Conservation (phyloP, 148 eudicot genomes). For the Nepenthes mirabilis region DNA sequence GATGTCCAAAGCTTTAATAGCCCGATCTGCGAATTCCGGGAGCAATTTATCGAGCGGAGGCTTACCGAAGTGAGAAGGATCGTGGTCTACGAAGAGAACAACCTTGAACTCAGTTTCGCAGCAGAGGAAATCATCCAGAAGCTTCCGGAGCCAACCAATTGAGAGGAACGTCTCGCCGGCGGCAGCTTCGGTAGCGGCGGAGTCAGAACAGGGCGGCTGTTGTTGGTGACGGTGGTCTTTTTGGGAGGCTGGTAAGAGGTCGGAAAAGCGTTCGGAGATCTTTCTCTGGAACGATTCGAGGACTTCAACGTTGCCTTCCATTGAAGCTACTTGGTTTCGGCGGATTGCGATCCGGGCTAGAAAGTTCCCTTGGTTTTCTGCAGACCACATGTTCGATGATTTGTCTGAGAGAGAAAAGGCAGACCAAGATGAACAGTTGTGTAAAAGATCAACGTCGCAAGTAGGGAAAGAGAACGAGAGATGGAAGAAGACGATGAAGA, state of each 20-base stretch:
- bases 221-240: conserved; percentile 1
- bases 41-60: conserved; percentile 64
- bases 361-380: conserved; percentile 67
- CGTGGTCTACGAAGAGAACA: conserved; percentile 47
- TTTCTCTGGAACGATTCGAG: conserved; percentile 56
- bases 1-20: conserved; percentile 64
- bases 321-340: conserved; percentile 58
- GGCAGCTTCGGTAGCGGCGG: conserved; percentile 1
- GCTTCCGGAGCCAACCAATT: conserved; percentile 56
- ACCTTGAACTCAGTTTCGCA: conserved; percentile 90
- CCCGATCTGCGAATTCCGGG: conserved; percentile 57
- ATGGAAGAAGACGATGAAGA: not conserved
- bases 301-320: conserved; percentile 53
- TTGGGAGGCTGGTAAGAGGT: conserved; percentile 18
- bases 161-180: conserved; percentile 30
- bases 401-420: conserved; percentile 1
- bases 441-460: no score
- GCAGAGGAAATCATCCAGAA: conserved; percentile 64
- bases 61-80: conserved; percentile 41
- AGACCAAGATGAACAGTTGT: no score
- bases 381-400: conserved; percentile 24
- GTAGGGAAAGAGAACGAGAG: not conserved
- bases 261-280: conserved; percentile 55
- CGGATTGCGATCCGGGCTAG: conserved; percentile 76
- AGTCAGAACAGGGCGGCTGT: not conserved